Evolutionary conservation across 495 filamentous ascomycete genomes (phyloP), one percentile per base, ranked within the genome.

Genomic region (Penicillium canescens): DNA sequence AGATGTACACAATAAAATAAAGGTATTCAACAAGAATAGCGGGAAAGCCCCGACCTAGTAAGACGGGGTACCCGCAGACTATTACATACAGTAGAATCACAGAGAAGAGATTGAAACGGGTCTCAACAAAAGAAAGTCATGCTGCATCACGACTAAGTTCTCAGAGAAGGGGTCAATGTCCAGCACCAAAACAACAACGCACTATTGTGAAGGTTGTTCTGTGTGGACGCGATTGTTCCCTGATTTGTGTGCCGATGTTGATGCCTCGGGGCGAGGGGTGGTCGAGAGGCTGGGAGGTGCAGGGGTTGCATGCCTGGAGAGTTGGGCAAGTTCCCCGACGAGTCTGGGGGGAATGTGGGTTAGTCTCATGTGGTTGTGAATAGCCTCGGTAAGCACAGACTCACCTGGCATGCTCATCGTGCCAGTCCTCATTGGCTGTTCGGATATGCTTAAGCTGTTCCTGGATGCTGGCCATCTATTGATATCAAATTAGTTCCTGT

Each of bases 401-500:
- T 65, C 47, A 78, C 75, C 68, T 73, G 51, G 63, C 66, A 49
- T 78, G 73, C 46, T 78, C 75, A 49, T 70, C 70, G 46, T 73
- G 71, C 73, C 72, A 78, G 48, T 76, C 75, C 51, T 76, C 73
- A 50, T 72, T 75, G 35, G 74, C 61, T 23, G 62, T 66, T 46
- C 72, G 72, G 55, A 78, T 74, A 38, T 77, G 72, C 52, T 73
- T 78, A 78, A 78, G 67, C 74, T 77, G 75, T 65, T 77, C 72
- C 67, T 78, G 75, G 52, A 78, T 73, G 70, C 74, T 78, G 50
- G 75, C 75, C 71, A 78, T 78, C 75, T 78, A 65, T 62, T 31
- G 51, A 13, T 52, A 54, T 47, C 18, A 39, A 50, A 62, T 62
- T 58, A 63, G 63, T 64, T n/a, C 45, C 33, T 57, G 55, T 60